Evolutionary conservation across 2,329 filamentous ascomycete species (phyloP), one percentile per base, ranked within the genome.

Genomic region (Botrytis cinerea): DNA sequence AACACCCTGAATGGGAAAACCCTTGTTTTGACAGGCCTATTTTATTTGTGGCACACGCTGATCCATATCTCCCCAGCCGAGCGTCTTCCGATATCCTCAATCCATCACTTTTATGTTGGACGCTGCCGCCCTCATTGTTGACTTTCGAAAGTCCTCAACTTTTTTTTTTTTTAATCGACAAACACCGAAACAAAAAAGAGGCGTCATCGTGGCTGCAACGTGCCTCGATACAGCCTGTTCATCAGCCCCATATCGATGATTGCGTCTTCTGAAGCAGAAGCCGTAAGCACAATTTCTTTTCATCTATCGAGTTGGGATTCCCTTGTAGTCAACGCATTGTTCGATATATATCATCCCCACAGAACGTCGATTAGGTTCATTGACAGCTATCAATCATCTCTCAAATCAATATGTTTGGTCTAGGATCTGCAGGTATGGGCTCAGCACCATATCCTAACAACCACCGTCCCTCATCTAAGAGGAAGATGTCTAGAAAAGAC

Each of bases 21-120:
- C 72, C 40, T 73, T 61, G 63, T 48, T 38, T 71, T 66, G 59
- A 73, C 67, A 72, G 62, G 71, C 63, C 40, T 72, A n/a, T 71
- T 66, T 28, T 74, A 74, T 72, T 66, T 71, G 70, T 72, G 43
- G 73, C 48, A 74, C 60, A 67, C 46, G 73, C 73, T 74, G 62
- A 74, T 72, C 73, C 62, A 51, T 70, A 73, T 64, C 72, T 71
- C 73, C 70, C 70, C 69, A 74, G 73, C 62, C 69, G 61, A 72
- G 62, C 73, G 62, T 45, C 57, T 68, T 67, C 51, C 43, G 63
- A 57, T 43, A 66, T 57, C 48, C 68, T 73, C 59, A 71, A 74
- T 35, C 69, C 61, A 61, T 66, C 48, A 63, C 51, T 67, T 72
- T 72, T 66, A 72, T 72, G 71, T 72, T 59, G 63, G 71, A 72